Base-by-base conservation (phyloP, 2,329 filamentous ascomycete species). In the Xylariaceae sp. region DNA sequence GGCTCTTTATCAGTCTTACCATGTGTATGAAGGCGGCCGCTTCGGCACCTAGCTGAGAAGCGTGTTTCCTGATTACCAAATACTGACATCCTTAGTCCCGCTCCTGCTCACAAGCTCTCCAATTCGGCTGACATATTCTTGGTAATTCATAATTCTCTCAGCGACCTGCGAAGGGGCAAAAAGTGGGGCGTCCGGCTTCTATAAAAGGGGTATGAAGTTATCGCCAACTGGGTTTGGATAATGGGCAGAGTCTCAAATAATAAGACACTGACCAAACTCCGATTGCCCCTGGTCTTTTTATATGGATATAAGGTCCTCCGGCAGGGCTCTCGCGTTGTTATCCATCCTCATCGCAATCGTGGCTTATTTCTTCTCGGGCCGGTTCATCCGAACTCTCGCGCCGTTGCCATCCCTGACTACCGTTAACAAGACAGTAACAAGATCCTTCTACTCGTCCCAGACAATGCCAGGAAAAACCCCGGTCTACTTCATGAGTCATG, bases 401-500 rank as follows among this genome's bases (percentile, higher is more conserved):
- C 48, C 52, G 13, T 36, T 43, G 36, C 54, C 46, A 14, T 34
- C 43, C 18, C 30, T 51, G 3, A 5, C 21, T 3, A 11, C 46
- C 27, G 29, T 49, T 15, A 44, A 46, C 6, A 30, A 52, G 7
- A 13, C 21, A 6, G 11, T 50, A 17, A 18, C 45, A 9, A 45
- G 41, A 9, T 38, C 39, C 27, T 43, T 45, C 15, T 36, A 9
- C 27, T 19, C 11, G 38, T 30, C 40, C n/a, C 41, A 31, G 18
- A 41, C 43, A 19, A 62, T 56, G 56, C 12, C 50, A 31, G 36
- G 42, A 4, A 62, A 52, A 41, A 38, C 65, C 6, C 70, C 70
- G 0, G 67, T 70, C 5, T 73, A 73, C 47, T 73, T 71, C 52
- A 64, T 73, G 43, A 70, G 67, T 41, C 70, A 73, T 51, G 70